phyloP scores from a whole-genome alignment of 2,329 filamentous ascomycete genomes.

The Verticillium tricorpus region DNA sequence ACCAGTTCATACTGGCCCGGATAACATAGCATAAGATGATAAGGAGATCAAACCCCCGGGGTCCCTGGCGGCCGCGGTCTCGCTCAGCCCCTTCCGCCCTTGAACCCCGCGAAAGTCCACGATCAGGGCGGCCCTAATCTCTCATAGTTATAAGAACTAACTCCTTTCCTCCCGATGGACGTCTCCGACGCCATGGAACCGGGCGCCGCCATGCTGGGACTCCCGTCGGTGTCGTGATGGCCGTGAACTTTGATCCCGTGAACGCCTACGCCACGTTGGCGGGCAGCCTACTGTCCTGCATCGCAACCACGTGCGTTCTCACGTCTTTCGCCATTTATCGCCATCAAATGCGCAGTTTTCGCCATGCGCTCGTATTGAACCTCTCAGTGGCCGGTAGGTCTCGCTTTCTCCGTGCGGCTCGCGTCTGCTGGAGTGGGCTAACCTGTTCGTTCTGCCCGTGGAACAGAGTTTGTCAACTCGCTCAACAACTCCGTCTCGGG shows the following conservation, averaged over 20 bases:
- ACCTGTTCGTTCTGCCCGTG: too few relatives aligned
- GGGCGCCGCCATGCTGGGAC: background rate
- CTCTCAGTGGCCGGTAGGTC: slow-evolving; percentile 17
- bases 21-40: background rate
- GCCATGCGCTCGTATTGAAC: slow-evolving; percentile 18
- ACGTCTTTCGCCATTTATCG: slow-evolving; percentile 10
- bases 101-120: background rate
- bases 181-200: background rate
- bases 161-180: background rate
- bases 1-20: background rate
- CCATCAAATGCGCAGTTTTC: slow-evolving; percentile 16
- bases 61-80: background rate
- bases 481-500: slow-evolving; percentile 38
- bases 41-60: background rate
- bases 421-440: background rate
- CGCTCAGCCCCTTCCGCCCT: background rate
- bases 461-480: slow-evolving; percentile 35
- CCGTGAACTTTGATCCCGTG: background rate
- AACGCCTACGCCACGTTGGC: slow-evolving; percentile 10
- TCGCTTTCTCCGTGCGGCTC: background rate
- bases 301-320: slow-evolving; percentile 11
- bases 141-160: background rate
- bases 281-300: slow-evolving; percentile 12
- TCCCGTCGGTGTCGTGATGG: background rate
- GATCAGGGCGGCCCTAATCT: background rate